phyloP scores from a whole-genome alignment of 2,329 filamentous ascomycete species.

The Chrysoporthe austroafricana region DNA sequence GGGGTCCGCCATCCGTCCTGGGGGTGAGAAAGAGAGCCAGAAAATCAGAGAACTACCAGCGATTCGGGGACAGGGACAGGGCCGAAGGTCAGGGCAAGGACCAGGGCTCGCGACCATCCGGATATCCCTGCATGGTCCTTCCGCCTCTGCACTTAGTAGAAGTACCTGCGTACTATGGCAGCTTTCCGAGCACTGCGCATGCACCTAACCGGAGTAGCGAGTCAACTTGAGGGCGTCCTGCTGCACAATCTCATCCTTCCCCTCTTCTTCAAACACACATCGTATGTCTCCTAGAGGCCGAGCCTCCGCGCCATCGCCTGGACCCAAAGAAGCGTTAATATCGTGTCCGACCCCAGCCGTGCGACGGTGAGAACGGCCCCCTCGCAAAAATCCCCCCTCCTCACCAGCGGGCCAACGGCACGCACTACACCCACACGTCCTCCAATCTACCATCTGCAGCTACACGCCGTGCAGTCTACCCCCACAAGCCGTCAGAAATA shows the following conservation, averaged over 20 bases:
- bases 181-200: not conserved
- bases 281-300: not conserved
- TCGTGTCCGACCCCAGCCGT: not conserved
- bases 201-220: not conserved
- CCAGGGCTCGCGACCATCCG: not conserved
- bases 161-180: not conserved
- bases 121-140: not conserved
- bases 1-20: not conserved
- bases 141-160: not conserved
- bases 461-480: not conserved
- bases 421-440: not conserved
- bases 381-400: not conserved
- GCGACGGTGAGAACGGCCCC: not conserved
- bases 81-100: not conserved
- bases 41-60: not conserved
- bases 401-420: not conserved
- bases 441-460: not conserved
- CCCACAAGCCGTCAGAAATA: constrained; percentile 12
- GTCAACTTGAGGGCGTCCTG: not conserved
- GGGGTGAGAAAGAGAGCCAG: not conserved
- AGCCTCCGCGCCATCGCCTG: not conserved
- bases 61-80: not conserved
- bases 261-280: not conserved
- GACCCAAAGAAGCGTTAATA: not conserved
- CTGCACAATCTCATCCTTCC: not conserved